Evolutionary conservation across 2,329 filamentous ascomycete genomes (phyloP).

Genomic region (Colletotrichum camelliae): DNA sequence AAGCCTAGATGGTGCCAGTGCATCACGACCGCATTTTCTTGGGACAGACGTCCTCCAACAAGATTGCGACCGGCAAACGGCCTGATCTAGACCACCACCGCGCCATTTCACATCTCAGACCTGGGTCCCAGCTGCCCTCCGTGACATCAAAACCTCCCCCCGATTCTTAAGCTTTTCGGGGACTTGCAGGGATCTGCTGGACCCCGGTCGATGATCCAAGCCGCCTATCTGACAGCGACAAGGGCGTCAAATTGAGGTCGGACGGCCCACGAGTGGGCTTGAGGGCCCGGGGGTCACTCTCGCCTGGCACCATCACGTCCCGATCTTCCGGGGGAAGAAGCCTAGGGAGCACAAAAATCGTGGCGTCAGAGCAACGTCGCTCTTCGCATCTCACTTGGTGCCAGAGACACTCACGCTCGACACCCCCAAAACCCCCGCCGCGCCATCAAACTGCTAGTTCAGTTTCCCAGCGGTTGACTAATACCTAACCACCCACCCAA

Average conservation of each 20-base stretch:
- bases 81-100: neutral
- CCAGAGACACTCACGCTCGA: neutral
- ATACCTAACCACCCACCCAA: neutral
- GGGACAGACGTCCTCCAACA: neutral
- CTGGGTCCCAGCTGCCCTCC: neutral
- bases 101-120: neutral
- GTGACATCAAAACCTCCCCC: constrained; percentile 5
- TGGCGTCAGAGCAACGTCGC: neutral
- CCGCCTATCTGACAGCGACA: neutral
- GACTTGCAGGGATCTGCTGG: constrained; percentile 7
- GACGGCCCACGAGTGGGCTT: neutral
- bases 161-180: constrained; percentile 10
- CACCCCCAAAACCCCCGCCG: neutral
- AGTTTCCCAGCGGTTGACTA: neutral
- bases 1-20: neutral
- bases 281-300: neutral
- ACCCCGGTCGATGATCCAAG: neutral
- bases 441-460: neutral
- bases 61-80: neutral
- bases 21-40: neutral
- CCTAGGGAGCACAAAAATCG: neutral
- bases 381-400: neutral
- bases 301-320: neutral
- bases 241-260: neutral
- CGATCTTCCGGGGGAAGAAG: neutral